Base-by-base conservation (phyloP, 306 rosid genomes). In the Quercus gilva region DNA sequence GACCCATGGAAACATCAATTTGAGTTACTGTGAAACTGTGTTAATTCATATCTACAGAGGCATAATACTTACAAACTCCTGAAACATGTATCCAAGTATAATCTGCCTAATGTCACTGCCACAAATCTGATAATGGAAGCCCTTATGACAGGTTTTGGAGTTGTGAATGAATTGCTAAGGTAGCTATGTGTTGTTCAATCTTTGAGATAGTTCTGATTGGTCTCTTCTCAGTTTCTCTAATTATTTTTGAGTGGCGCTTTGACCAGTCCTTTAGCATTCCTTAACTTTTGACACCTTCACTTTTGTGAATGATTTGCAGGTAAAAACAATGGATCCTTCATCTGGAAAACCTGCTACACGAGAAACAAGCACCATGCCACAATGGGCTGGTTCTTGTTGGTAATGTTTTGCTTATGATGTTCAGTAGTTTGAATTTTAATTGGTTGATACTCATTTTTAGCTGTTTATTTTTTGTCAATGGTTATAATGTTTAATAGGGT, bases 341-440 rank as follows among this genome's bases (percentile, higher is more conserved):
- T 87, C 99, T 55, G 97, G 96, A 86, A 92, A 90, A 83, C 89
- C 94, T 59, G 97, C 97, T 74, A 89, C 84, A 67, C 90, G 98
- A 80, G 99, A 95, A 84, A 90, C 98, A 79, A 95, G 87, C 84
- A 92, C 99, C 74, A 95, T 92, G 99, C 99, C 99, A 10, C 99
- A 95, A 71, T 92, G 99, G 99, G 99, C 99, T 80, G 99, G 99
- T 84, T 95, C 99, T 75, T 95, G 99, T 90, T 95, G 99, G 99
- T 95, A 85, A 83, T 82, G 55, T 78, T 69, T 69, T 77, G 20
- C 28, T 68, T 73, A 83, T 72, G 81, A 56, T 56, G 76, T 79
- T 86, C n/a, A 20, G 17, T 51, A 58, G 43, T 81, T n/a, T 18
- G 53, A 74, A 23, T 55, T 65, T 37, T 19, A 20, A 56, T 60